Evolutionary conservation across 768 basidiomycete genomes (phyloP).

Genomic region (Tulasnella sp.): DNA sequence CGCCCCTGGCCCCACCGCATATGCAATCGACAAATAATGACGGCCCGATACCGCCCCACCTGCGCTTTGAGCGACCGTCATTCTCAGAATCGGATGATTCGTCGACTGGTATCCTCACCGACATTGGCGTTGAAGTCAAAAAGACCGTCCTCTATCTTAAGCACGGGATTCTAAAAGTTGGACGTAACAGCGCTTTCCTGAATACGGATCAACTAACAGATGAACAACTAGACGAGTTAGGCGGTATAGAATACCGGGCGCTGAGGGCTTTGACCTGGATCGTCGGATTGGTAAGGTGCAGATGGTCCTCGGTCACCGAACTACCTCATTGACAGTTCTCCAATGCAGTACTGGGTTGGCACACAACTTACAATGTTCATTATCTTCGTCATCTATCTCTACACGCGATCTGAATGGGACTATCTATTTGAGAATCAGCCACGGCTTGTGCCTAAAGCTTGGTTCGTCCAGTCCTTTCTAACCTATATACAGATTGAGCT

Average conservation of each 20-base stretch:
- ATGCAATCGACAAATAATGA: not conserved
- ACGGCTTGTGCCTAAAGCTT: slow-evolving; percentile 48
- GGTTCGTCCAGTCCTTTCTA: not conserved
- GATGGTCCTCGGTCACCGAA: not conserved
- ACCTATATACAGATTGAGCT: not conserved
- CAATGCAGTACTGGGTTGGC: slow-evolving; percentile 69
- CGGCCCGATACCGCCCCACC: not conserved
- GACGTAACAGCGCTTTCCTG: slow-evolving; percentile 34
- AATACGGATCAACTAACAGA: slow-evolving; percentile 48
- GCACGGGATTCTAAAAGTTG: slow-evolving; percentile 28
- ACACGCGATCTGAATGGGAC: slow-evolving; percentile 53
- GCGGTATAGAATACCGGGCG: slow-evolving; percentile 89
- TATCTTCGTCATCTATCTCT: slow-evolving; percentile 80
- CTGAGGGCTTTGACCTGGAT: slow-evolving; percentile 78
- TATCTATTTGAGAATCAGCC: slow-evolving; percentile 55
- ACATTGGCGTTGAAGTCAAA: not conserved
- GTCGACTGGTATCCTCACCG: not conserved
- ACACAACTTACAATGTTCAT: slow-evolving; percentile 65
- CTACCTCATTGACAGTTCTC: not conserved
- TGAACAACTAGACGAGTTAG: slow-evolving; percentile 85
- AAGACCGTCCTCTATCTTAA: not conserved
- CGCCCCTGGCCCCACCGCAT: slow-evolving; percentile 4
- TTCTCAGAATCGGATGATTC: not conserved
- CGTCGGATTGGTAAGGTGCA: slow-evolving; percentile 60
- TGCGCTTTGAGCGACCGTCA: not conserved